Evolutionary conservation across 2,329 filamentous ascomycete genomes (phyloP), one percentile per base, ranked within the genome.

Genomic region (Neocatenulostroma microsporum): DNA sequence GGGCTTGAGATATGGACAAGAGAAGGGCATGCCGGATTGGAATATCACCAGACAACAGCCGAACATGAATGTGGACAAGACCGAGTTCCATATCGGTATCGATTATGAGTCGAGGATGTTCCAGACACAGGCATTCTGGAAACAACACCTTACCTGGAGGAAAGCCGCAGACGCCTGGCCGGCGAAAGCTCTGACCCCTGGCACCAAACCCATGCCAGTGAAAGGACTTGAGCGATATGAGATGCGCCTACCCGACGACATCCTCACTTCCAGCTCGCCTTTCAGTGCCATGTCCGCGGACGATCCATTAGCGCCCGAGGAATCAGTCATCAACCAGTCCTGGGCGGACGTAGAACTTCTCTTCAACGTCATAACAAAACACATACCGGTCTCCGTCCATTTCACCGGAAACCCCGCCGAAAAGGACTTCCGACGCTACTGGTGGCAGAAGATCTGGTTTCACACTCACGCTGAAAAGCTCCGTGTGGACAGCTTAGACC

Each of bases 101-200:
- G 68, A 72, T 45, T 69, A 65, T 43, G 59, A 64, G 39, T 66
- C 64, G 1, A 55, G 59, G 5, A 51, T 70, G 2, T 70, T 70
- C 50, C 64, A 67, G 50, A 67, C 61, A 32, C 34, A 54, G 14
- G 52, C 53, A 2, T 54, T 51, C 34, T 55, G 46, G 42, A 50
- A 52, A 21, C 47, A 53, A 7, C 53, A 49, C 35, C 35, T 58
- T 9, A 46, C 49, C 3, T 59, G 50, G 48, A 63, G 62, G 43
- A 52, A 58, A 7, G 54, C 63, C 20, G 56, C 62, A 2, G 55
- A 60, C 13, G 41, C 49, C 3, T 51, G 46, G 45, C 23, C 21
- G 10, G 30, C 42, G n/a, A n/a, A n/a, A n/a, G n/a, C n/a, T n/a
- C 36, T 30, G 14, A 30, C 35, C 11, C 23, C 36, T 9, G 21